Conservation (phyloP, 148 eudicot genomes). For the Silene uniflora region DNA sequence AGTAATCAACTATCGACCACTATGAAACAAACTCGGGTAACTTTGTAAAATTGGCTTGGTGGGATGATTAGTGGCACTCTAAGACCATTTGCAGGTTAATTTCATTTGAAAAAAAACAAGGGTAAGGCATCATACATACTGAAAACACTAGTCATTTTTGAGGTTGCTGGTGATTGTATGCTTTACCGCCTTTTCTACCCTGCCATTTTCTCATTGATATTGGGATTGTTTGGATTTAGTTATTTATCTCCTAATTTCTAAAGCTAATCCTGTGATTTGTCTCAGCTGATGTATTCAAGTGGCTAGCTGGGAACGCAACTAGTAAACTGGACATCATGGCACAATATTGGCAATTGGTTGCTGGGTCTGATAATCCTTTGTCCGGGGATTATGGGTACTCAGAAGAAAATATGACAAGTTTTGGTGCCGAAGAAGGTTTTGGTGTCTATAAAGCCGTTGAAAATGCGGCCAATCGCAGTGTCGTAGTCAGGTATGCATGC, state of each 20-base stretch:
- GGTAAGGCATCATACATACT: not conserved
- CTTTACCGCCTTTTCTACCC: not conserved
- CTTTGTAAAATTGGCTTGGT: not conserved
- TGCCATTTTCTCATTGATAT: not conserved
- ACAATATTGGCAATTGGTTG: conserved; percentile 85
- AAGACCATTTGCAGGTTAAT: not conserved
- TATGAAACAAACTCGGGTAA: not conserved
- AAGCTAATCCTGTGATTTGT: conserved; percentile 10
- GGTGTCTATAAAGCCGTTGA: conserved; percentile 62
- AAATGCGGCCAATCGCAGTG: conserved; percentile 71
- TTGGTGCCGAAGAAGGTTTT: conserved; percentile 71
- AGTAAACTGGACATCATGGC: conserved; percentile 66
- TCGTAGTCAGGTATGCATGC: conserved; percentile 52
- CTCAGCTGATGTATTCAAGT: conserved; percentile 74
- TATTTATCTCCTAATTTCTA: not conserved
- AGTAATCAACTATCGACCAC: not conserved
- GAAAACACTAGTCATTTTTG: not conserved
- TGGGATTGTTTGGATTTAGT: not conserved
- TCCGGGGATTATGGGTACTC: conserved; percentile 93
- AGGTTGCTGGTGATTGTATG: not conserved
- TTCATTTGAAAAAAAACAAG: not conserved
- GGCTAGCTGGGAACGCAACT: conserved; percentile 91
- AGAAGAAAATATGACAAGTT: conserved; percentile 56
- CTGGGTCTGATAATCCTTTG: conserved; percentile 58
- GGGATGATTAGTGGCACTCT: not conserved